Conservation (phyloP, 345 rosid genomes). For the Hibiscus tridactylites region DNA sequence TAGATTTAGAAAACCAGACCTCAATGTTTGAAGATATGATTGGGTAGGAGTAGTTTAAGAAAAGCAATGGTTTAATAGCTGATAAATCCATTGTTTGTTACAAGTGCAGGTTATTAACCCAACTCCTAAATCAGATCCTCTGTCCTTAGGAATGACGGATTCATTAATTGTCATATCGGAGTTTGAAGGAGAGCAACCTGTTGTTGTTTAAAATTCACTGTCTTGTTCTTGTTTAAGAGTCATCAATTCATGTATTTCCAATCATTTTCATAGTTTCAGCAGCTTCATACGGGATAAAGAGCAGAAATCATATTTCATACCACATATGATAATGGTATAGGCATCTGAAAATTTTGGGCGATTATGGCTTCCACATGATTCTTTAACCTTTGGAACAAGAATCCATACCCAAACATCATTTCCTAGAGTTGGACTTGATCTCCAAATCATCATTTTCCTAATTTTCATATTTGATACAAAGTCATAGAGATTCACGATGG, state of each 20-base stretch:
- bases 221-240: background rate
- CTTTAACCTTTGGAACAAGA: too few relatives aligned
- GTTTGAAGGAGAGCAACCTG: slow-evolving; percentile 77
- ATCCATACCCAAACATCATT: too few relatives aligned
- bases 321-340: too few relatives aligned
- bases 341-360: too few relatives aligned
- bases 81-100: background rate
- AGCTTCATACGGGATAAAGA: background rate
- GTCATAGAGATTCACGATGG: too few relatives aligned
- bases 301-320: too few relatives aligned
- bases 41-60: background rate
- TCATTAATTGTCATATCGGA: slow-evolving; percentile 83
- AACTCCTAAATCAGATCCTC: slow-evolving; percentile 49
- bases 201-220: slow-evolving; percentile 2
- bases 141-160: slow-evolving; percentile 47
- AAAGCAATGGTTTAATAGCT: slow-evolving; percentile 1
- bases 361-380: too few relatives aligned
- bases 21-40: background rate
- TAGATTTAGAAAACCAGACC: too few relatives aligned
- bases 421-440: too few relatives aligned
- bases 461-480: too few relatives aligned
- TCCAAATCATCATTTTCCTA: too few relatives aligned
- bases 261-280: too few relatives aligned
- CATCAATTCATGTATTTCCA: background rate
- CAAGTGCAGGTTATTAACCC: slow-evolving; percentile 77